Base-by-base conservation (phyloP, 116 monocot species). In the Posidonia oceanica region DNA sequence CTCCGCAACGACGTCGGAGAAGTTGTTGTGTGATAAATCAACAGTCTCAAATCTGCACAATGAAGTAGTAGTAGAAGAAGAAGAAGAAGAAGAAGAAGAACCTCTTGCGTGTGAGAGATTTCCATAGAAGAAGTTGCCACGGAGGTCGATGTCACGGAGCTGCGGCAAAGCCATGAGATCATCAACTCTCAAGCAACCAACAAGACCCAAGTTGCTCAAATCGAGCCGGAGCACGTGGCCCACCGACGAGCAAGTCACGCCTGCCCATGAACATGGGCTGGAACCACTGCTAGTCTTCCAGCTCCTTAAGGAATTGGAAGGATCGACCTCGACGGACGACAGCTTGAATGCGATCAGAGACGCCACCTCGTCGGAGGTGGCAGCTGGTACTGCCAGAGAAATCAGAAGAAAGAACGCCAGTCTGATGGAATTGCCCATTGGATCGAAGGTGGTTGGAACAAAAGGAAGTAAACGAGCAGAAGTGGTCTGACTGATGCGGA, bases 11-110 rank as follows among this genome's bases (percentile, higher is more conserved):
- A 74, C 8, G 14, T 41, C 83, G 15, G 83, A 75, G 52, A 94
- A 81, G 67, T 77, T 85, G 78, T 94, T 94, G 7, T 73, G 63
- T 12, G 94, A 94, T 10, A 94, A 61, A 69, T 94, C 87, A 18
- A 86, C 75, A 3, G 63, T 56, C 58, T 73, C 67, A 42, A 94
- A 75, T 52, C 68, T 39, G 75, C 94, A 29, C 29, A 29, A 29
- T 29, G n/a, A n/a, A n/a, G n/a, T n/a, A n/a, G n/a, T n/a, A n/a
- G 0, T 29, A 29, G 29, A 29, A 29, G 29, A 94, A 20, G 67
- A 7, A 15, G 59, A 6, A 12, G 82, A 56, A 4, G 84, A 63
- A 63, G 38, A 63, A 63, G 14, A 36, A 63, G 4, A 1, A 14
- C 15, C 63, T 63, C 63, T 64, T 6, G 59, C 29, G 70, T 82